These are phyloP conservation scores for Wickerhamiella occidentalis DNA, from an alignment of 805 yeast genomes.

Conservation along the genomic window DNA sequence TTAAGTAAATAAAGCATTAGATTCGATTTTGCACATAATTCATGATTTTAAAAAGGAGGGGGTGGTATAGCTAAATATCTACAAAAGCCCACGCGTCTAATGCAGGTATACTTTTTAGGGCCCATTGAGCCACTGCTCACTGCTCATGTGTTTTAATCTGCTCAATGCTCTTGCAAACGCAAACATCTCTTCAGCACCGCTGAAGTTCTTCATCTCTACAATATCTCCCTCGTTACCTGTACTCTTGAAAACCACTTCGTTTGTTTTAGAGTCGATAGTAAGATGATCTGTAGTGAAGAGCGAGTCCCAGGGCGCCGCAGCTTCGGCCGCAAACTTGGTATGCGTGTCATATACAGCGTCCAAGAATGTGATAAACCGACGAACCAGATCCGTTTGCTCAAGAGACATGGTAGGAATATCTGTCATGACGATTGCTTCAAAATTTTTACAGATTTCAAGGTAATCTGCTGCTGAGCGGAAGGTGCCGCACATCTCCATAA, in stretches of 20 bases:
- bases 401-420: conserved; percentile 82
- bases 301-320: conserved; percentile 72
- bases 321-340: conserved; percentile 77
- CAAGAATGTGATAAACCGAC: conserved; percentile 85
- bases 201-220: conserved; percentile 42
- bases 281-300: conserved; percentile 65
- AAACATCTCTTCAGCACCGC: conserved; percentile 86
- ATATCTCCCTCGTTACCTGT: conserved; percentile 41
- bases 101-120: background rate
- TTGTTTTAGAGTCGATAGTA: conserved; percentile 29
- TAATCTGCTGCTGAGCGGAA: conserved; percentile 94
- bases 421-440: conserved; percentile 70
- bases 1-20: too few species aligned
- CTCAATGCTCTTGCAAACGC: conserved; percentile 94
- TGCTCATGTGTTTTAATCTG: conserved; percentile 85
- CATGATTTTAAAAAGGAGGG: too few species aligned
- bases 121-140: conserved; percentile 58
- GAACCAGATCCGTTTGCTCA: conserved; percentile 66
- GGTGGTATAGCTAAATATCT: too few species aligned
- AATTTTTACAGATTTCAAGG: conserved; percentile 63
- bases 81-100: background rate
- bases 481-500: conserved; percentile 72
- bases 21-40: too few species aligned
- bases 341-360: conserved; percentile 94
- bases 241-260: conserved; percentile 19